Evolutionary conservation across 805 yeast species (phyloP).

Genomic region (Scheffersomyces lignosus): DNA sequence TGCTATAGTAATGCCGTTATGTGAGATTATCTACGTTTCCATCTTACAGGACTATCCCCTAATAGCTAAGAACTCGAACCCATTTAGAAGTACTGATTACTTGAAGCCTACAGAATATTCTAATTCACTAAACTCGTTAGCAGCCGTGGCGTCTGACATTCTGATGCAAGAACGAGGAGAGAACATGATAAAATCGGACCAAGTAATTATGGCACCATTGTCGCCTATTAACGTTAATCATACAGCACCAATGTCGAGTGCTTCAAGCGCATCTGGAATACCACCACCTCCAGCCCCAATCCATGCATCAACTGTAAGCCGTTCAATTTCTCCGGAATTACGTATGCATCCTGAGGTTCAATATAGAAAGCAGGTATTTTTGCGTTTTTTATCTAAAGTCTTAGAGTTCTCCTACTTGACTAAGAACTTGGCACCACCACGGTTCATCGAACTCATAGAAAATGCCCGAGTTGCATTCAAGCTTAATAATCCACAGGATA

Average conservation of each 20-base stretch:
- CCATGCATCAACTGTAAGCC: background rate
- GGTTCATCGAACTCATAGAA: slow-evolving; percentile 71
- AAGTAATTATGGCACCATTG: background rate
- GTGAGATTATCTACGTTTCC: slow-evolving; percentile 65
- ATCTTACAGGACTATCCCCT: slow-evolving; percentile 67
- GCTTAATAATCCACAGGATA: slow-evolving; percentile 7
- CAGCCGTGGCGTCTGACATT: slow-evolving; percentile 34
- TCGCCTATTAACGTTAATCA: background rate
- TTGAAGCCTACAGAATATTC: slow-evolving; percentile 3
- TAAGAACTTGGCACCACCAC: slow-evolving; percentile 74
- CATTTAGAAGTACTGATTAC: slow-evolving; percentile 20
- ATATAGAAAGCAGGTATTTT: slow-evolving; percentile 30
- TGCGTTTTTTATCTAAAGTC: slow-evolving; percentile 53
- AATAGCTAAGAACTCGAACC: slow-evolving; percentile 41
- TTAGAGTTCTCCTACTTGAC: slow-evolving; percentile 68
- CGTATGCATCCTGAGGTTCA: slow-evolving; percentile 19
- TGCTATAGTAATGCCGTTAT: slow-evolving; percentile 57
- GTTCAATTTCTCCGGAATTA: slow-evolving; percentile 3
- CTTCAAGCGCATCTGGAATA: background rate
- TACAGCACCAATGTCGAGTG: background rate
- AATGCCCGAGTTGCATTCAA: slow-evolving; percentile 75
- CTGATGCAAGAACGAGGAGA: slow-evolving; percentile 16
- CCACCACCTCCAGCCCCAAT: background rate
- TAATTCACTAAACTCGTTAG: slow-evolving; percentile 27
- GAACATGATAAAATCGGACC: no score